A percentile compares a stretch with the other conserved stretches of the same genome.
phyloP scores from a whole-genome alignment of 208 protist genomes.

The Leishmania major region DNA sequence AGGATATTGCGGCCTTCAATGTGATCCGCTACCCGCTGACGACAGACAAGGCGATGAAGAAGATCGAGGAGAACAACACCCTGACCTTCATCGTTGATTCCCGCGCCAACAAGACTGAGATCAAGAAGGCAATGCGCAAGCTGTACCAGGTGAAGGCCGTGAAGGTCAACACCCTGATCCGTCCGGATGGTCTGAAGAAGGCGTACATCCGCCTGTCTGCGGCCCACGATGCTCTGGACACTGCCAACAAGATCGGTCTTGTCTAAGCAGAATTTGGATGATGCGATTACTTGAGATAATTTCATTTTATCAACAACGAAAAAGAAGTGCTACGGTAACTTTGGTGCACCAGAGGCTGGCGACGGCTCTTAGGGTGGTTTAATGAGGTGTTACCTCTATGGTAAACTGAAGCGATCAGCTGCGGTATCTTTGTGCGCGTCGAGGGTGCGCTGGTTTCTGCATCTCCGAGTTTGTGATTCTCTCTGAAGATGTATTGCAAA shows the following conservation, averaged over 20 bases:
- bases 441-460: neutral
- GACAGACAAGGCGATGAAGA: slow-evolving; percentile 99
- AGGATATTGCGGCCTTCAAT: slow-evolving; percentile 88
- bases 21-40: slow-evolving; percentile 98
- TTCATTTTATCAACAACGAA: slow-evolving; percentile 7
- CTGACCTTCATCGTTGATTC: slow-evolving; percentile 99
- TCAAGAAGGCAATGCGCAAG: slow-evolving; percentile 98
- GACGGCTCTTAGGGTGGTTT: neutral
- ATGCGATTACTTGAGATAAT: slow-evolving; percentile 8
- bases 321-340: neutral
- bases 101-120: slow-evolving; percentile 98
- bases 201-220: slow-evolving; percentile 97
- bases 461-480: neutral
- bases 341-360: neutral
- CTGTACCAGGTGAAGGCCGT: slow-evolving; percentile 97
- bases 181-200: slow-evolving; percentile 98
- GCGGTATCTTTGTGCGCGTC: neutral
- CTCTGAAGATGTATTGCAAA: neutral
- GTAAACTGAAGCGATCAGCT: neutral
- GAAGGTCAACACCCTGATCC: slow-evolving; percentile 99
- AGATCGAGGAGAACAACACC: slow-evolving; percentile 99
- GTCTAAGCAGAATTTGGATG: slow-evolving; percentile 52
- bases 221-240: slow-evolving; percentile 97
- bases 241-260: slow-evolving; percentile 98
- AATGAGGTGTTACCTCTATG: neutral